These are phyloP conservation scores for Epichloe scottii DNA, from an alignment of 2,329 filamentous ascomycete genomes.

Conservation along the genomic window DNA sequence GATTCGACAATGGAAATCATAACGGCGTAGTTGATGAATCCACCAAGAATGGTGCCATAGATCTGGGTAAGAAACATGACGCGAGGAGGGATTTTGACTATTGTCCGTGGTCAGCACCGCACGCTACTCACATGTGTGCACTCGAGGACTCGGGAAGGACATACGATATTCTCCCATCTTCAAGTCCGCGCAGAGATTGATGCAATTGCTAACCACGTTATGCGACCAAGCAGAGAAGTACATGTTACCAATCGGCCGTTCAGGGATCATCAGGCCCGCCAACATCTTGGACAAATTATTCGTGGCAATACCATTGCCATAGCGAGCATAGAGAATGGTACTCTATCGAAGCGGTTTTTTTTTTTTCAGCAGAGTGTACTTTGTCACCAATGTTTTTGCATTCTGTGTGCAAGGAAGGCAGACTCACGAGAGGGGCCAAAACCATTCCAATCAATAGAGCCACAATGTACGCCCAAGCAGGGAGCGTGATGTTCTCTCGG, in stretches of 20 bases:
- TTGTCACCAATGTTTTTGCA: not conserved
- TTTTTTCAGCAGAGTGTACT: not conserved
- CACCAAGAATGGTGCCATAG: conserved; percentile 27
- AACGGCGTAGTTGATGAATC: conserved; percentile 32
- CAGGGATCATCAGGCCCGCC: conserved; percentile 37
- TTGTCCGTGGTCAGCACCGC: not conserved
- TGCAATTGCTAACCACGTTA: conserved; percentile 37
- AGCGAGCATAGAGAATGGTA: conserved; percentile 37
- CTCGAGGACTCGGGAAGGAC: conserved; percentile 9
- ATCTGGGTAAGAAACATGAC: conserved; percentile 28
- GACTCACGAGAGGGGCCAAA: conserved; percentile 2
- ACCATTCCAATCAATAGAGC: conserved; percentile 16
- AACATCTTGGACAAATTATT: conserved; percentile 43
- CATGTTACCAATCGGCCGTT: conserved; percentile 41
- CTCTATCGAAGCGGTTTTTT: conserved; percentile 27
- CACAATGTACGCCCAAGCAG: conserved; percentile 23
- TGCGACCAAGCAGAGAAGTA: conserved; percentile 48
- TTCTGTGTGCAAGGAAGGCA: not conserved
- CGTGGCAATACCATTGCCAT: conserved; percentile 34
- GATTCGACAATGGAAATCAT: conserved; percentile 31
- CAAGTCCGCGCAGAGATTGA: conserved; percentile 38
- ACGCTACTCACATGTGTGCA: not conserved
- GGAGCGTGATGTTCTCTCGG: conserved; percentile 23
- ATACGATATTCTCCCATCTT: conserved; percentile 47
- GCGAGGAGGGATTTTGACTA: conserved; percentile 23